These are phyloP conservation scores for Melastoma candidum DNA, from an alignment of 441 rosid genomes.

Conservation along the genomic window DNA sequence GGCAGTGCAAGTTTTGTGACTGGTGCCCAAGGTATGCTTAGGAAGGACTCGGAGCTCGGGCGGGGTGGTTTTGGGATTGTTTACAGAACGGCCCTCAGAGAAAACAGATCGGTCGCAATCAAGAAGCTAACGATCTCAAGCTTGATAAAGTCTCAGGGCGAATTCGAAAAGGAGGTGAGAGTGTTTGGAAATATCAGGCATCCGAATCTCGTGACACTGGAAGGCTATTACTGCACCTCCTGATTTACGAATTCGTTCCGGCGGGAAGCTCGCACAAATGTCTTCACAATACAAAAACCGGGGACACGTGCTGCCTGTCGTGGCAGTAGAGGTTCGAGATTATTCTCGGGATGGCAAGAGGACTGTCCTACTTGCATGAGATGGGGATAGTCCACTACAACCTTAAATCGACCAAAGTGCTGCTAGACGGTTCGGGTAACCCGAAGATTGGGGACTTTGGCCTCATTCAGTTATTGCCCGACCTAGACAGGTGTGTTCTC, in stretches of 20 bases:
- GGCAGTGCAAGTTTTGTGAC: slow-evolving; percentile 69
- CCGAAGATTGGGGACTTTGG: slow-evolving; percentile 86
- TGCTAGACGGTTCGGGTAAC: slow-evolving; percentile 62
- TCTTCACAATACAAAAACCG: slow-evolving; percentile 42
- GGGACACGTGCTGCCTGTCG: slow-evolving; percentile 34
- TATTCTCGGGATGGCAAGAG: slow-evolving; percentile 85
- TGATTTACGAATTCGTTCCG: slow-evolving; percentile 64
- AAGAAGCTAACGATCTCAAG: slow-evolving; percentile 82
- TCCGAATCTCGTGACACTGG: slow-evolving; percentile 56
- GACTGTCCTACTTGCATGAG: slow-evolving; percentile 67
- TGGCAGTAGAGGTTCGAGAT: slow-evolving; percentile 83
- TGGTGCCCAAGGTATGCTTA: slow-evolving; percentile 77
- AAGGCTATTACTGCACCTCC: slow-evolving; percentile 93
- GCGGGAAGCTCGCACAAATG: slow-evolving; percentile 71
- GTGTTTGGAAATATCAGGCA: slow-evolving; percentile 66
- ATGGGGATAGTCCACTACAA: slow-evolving; percentile 75
- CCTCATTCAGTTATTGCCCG: slow-evolving; percentile 64
- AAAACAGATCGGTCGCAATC: slow-evolving; percentile 81
- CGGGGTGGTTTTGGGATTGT: slow-evolving; percentile 98
- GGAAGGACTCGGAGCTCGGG: slow-evolving; percentile 85
- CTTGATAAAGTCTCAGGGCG: slow-evolving; percentile 80
- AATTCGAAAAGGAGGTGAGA: slow-evolving; percentile 76
- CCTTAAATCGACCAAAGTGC: slow-evolving; percentile 81
- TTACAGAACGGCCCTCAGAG: slow-evolving; percentile 62
- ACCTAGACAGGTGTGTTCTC: slow-evolving; percentile 66